Base-by-base conservation (phyloP, 2,329 filamentous ascomycete genomes). In the Epichloe bromicola region DNA sequence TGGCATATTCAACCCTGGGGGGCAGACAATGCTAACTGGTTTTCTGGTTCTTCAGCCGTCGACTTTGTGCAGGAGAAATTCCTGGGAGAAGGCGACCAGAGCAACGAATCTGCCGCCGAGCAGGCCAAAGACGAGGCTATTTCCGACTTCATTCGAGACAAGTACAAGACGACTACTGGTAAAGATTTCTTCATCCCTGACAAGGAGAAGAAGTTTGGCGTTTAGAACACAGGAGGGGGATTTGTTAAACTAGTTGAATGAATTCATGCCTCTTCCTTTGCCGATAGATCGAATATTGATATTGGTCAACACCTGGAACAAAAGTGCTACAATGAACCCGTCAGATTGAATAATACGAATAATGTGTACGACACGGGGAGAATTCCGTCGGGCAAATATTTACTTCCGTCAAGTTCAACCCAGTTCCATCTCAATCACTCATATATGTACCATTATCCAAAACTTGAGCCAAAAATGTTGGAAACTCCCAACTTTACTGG, bases 51-150 rank as follows among this genome's bases (percentile, higher is more conserved):
- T 7, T 17, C 56, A 91, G 87, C 79, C 49, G 73, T 91, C 72
- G 87, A 93, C 67, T 80, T 76, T 56, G 77, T 89, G 23, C 88
- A 94, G 68, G 80, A 93, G 67, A 80, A 86, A 56, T 69, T 89
- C 63, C 63, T 93, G 15, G 80, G 81, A 38, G 71, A 80, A 57
- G 87, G 87, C 17, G 62, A 77, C 45, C 87, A 93, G 70, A 72
- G 77, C 69, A 86, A 88, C 63, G 85, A 85, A 67, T 74, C 67
- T 48, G 87, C 87, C 5, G 63, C 81, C 19, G 88, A 94, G 70
- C 87, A 94, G 69, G 85, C 83, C 59, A 90, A 91, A 71, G 88
- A 93, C 64, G 83, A 88, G 67, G 73, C 85, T 64, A 86, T 90
- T 59, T 81, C 79, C 30, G 83, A 88, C 64, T 83, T 78, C 65